Base-by-base conservation (phyloP, 495 filamentous ascomycete species). In the Aspergillus conjunctus region DNA sequence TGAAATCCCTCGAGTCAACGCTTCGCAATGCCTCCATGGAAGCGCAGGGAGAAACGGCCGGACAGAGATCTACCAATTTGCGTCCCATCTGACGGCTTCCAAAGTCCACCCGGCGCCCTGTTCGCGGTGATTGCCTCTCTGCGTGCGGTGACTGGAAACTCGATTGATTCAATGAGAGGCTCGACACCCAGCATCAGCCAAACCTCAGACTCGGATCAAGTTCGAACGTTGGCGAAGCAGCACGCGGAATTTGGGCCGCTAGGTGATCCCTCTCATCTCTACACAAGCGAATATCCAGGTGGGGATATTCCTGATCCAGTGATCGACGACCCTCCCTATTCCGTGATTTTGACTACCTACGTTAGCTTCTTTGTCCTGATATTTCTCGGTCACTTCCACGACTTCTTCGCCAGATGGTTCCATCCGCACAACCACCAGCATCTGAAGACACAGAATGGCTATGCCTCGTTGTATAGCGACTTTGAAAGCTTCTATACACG, bases 401-500 rank as follows among this genome's bases (percentile, higher is more conserved):
- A 96, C 71, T 96, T 91, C 69, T 91, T 94, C 68, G 91, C 91
- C 57, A 93, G 92, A 76, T 82, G 88, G 50, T 93, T 95, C 69
- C 82, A 84, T 66, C 77, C 87, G 61, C 80, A 85, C 46, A 76
- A 83, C 41, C 93, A 94, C 73, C 82, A 80, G 66, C 85, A 91
- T 65, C 73, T 96, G 59, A 86, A 83, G 70, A 83, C 81, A 20
- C 75, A 78, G 44, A 87, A 95, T 73, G 92, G 92, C 33, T 95
- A 93, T 72, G 92, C 91, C 6, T 89, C 92, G 37, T 75, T 96
- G 60, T 93, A 95, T 70, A 91, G 88, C 65, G 92, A 95, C 72
- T 96, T 96, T 65, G 91, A 96, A 78, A 95, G 88, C 74, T 96
- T 96, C 72, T 96, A 95, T 74, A 88, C 90, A 22, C 81, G 92